phyloP scores from a whole-genome alignment of 2,329 filamentous ascomycete genomes.

The Emydomyces testavorans region DNA sequence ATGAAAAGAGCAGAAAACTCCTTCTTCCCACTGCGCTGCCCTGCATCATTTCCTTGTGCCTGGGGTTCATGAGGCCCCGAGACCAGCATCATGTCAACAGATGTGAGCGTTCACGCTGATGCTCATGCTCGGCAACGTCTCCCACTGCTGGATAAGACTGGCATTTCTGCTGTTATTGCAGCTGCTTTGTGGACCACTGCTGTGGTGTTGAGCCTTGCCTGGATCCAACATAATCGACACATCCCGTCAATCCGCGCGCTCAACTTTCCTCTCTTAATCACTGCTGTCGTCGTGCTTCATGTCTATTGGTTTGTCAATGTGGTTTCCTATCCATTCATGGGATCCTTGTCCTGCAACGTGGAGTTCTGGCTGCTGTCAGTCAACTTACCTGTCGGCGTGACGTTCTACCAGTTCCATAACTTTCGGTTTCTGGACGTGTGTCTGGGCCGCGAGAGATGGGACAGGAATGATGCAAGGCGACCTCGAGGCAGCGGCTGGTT shows the following conservation, averaged over 20 bases:
- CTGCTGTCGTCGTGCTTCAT: conserved; percentile 21
- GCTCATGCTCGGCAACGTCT: neutral
- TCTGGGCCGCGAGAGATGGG: neutral
- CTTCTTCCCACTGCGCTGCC: neutral
- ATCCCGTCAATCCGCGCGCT: conserved; percentile 19
- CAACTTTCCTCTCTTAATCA: conserved; percentile 19
- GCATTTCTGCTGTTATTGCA: conserved; percentile 18
- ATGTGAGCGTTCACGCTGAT: neutral
- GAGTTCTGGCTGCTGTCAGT: conserved; percentile 55
- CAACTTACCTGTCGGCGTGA: conserved; percentile 50
- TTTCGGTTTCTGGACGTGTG: conserved; percentile 38
- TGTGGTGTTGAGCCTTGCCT: conserved; percentile 17
- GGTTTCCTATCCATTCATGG: conserved; percentile 21
- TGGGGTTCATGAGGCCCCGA: neutral
- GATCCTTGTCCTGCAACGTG: conserved; percentile 34
- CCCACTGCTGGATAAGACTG: conserved; percentile 15
- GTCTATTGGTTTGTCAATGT: conserved; percentile 21
- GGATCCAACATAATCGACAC: conserved; percentile 19
- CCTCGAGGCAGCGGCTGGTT: neutral
- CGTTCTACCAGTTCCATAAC: conserved; percentile 51
- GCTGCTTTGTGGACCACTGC: conserved; percentile 21
- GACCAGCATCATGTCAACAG: neutral
- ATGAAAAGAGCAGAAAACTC: neutral
- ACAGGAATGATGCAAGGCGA: neutral
- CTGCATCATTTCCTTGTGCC: neutral